phyloP scores from a whole-genome alignment of 176 grass and related monocot species.

The Eleusine coracana region DNA sequence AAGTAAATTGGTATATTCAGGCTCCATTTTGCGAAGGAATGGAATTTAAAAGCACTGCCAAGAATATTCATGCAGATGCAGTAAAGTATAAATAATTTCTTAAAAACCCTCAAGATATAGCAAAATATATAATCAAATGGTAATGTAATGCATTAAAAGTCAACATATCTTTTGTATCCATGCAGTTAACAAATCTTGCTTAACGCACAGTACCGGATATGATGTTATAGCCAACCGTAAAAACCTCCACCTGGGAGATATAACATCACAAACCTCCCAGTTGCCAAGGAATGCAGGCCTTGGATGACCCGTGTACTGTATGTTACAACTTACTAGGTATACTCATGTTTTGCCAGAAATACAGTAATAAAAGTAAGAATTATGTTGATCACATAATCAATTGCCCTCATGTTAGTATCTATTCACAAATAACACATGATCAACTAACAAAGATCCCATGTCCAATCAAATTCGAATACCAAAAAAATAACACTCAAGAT shows the following conservation, averaged over 20 bases:
- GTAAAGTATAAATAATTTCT: background rate
- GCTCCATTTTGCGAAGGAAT: background rate
- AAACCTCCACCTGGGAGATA: background rate
- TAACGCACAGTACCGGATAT: background rate
- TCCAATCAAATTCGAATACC: background rate
- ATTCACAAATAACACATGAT: background rate
- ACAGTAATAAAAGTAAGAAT: constrained; percentile 7
- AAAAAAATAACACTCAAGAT: constrained; percentile 25
- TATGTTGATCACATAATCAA: background rate
- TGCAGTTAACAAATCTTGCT: background rate
- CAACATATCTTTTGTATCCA: background rate
- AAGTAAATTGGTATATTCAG: background rate
- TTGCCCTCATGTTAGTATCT: background rate
- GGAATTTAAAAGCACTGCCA: background rate
- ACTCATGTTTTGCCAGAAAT: background rate
- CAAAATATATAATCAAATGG: background rate
- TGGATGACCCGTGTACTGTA: background rate
- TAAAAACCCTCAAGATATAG: background rate
- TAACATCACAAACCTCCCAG: background rate
- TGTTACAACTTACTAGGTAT: background rate
- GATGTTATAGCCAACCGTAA: background rate
- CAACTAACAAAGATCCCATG: constrained; percentile 19
- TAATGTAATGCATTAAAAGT: background rate
- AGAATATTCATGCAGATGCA: background rate
- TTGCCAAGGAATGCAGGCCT: background rate